phyloP scores from a whole-genome alignment of 441 rosid species.

The Raphanus hybrid region DNA sequence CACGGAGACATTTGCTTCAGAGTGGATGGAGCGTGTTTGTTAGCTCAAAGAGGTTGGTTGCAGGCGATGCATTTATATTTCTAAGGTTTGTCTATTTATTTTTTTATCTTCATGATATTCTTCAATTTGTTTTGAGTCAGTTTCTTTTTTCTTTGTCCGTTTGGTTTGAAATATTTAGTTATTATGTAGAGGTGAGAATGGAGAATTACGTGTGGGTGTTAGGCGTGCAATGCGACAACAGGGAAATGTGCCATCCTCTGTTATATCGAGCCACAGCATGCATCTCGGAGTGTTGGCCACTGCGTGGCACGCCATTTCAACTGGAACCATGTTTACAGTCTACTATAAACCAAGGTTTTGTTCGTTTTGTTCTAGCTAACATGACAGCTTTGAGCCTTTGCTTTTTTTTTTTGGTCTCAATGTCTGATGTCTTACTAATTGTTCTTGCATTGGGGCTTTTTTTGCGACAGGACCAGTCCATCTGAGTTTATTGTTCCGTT shows the following conservation, averaged over 20 bases:
- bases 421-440: constrained; percentile 9
- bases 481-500: constrained; percentile 95
- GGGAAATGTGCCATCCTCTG: constrained; percentile 90
- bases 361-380: constrained; percentile 3
- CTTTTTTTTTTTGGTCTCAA: constrained; percentile 11
- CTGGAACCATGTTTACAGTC: constrained; percentile 93
- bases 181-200: constrained; percentile 83
- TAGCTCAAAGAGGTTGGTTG: constrained; percentile 93
- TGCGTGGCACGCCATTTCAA: constrained; percentile 89
- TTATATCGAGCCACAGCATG: constrained; percentile 99
- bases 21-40: constrained; percentile 99
- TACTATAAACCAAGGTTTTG: constrained; percentile 94
- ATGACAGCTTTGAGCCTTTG: neutral
- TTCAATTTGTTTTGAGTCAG: neutral
- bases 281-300: constrained; percentile 99
- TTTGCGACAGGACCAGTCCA: constrained; percentile 83
- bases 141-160: neutral
- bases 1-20: constrained; percentile 95
- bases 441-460: constrained; percentile 5
- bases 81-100: constrained; percentile 58
- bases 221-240: constrained; percentile 98
- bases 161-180: neutral
- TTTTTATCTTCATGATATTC: neutral
- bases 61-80: constrained; percentile 99
- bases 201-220: constrained; percentile 95